phyloP scores from a whole-genome alignment of 1,139 yeast species.

The Saccharomyces hybrid region DNA sequence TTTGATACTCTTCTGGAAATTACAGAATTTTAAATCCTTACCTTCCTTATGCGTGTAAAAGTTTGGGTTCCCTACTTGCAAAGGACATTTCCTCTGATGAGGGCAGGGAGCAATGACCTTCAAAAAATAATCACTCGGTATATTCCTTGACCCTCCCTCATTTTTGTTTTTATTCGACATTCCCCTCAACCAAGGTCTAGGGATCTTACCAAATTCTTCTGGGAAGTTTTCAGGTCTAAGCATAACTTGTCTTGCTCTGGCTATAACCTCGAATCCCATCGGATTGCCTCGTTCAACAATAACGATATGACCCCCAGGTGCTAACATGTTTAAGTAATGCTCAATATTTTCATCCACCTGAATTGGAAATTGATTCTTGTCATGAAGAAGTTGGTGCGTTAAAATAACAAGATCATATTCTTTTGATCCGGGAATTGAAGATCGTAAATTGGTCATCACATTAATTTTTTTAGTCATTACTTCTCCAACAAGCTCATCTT shows the following conservation, averaged over 20 bases:
- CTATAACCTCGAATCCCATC: constrained; percentile 77
- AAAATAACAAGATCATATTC: constrained; percentile 79
- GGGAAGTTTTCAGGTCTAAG: constrained; percentile 68
- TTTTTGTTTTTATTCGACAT: constrained; percentile 35
- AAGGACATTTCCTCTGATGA: constrained; percentile 81
- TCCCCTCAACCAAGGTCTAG: constrained; percentile 62
- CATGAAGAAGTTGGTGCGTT: constrained; percentile 65
- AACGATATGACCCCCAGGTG: constrained; percentile 73
- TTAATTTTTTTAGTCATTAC: constrained; percentile 51
- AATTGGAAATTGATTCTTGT: constrained; percentile 54
- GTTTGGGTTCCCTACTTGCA: constrained; percentile 70
- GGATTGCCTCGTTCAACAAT: constrained; percentile 86
- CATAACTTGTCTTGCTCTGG: constrained; percentile 84
- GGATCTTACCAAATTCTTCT: constrained; percentile 53
- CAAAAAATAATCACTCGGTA: constrained; percentile 43
- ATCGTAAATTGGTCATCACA: constrained; percentile 47
- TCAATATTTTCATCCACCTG: constrained; percentile 68
- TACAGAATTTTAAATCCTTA: constrained; percentile 62
- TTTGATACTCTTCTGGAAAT: constrained; percentile 62
- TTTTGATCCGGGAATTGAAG: constrained; percentile 39
- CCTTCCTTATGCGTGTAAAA: constrained; percentile 57
- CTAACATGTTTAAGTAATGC: constrained; percentile 49
- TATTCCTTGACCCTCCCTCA: constrained; percentile 11
- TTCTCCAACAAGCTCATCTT: constrained; percentile 43
- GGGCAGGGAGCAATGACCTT: constrained; percentile 82